These are phyloP conservation scores for Thermoascus crustaceus DNA, from an alignment of 2,329 filamentous ascomycete genomes.

Conservation along the genomic window DNA sequence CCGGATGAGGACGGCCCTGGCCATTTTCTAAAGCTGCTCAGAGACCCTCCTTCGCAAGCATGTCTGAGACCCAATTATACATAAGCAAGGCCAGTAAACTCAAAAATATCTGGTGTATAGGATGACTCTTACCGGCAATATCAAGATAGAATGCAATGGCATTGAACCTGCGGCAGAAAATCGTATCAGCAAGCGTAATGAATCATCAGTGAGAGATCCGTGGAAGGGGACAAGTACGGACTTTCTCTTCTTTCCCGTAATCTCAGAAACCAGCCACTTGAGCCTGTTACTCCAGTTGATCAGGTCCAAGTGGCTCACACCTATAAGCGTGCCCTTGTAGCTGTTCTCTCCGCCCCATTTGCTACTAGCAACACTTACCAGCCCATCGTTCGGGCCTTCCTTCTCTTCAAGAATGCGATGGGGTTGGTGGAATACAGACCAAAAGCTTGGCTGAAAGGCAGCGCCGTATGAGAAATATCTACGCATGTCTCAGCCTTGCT, in stretches of 20 bases:
- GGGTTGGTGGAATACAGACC: slow-evolving; percentile 50
- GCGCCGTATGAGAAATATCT: slow-evolving; percentile 59
- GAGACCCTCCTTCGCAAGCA: slow-evolving; percentile 60
- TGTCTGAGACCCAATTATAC: too few species aligned
- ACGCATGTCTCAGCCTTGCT: slow-evolving; percentile 8
- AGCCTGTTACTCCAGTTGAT: slow-evolving; percentile 60
- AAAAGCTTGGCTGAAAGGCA: slow-evolving; percentile 46
- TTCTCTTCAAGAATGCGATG: slow-evolving; percentile 45
- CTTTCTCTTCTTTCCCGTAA: slow-evolving; percentile 50
- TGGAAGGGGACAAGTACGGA: slow-evolving; percentile 20
- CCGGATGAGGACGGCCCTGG: not conserved
- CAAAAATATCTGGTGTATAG: not conserved
- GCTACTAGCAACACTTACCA: slow-evolving; percentile 53
- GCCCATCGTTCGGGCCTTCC: slow-evolving; percentile 55
- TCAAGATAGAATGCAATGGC: slow-evolving; percentile 57
- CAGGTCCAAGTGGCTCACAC: slow-evolving; percentile 55
- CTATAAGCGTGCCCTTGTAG: slow-evolving; percentile 56
- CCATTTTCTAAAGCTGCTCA: slow-evolving; percentile 14
- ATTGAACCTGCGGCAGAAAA: slow-evolving; percentile 49
- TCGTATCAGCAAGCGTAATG: slow-evolving; percentile 6
- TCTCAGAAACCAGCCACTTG: slow-evolving; percentile 49
- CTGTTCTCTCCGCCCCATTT: slow-evolving; percentile 47
- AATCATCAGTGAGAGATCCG: not conserved
- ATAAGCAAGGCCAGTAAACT: not conserved
- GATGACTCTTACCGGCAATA: slow-evolving; percentile 47